A percentile compares a stretch with the other conserved stretches of the same genome.
Evolutionary conservation across 192 early-diverging fungal species (phyloP).

Genomic region (Coemansia sp.): DNA sequence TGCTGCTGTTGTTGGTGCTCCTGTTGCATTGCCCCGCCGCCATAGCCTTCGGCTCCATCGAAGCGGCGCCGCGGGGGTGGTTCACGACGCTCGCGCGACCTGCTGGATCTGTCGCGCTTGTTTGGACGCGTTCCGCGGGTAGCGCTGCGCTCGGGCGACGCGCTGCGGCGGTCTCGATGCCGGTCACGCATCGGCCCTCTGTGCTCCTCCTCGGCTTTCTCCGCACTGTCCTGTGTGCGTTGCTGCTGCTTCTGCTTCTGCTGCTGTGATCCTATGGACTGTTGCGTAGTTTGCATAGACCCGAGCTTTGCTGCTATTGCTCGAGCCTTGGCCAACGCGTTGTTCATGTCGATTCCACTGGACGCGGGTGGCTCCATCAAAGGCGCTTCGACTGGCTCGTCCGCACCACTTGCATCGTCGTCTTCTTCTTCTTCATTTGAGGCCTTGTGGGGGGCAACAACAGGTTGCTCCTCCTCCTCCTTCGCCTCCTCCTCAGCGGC

Average conservation of each 20-base stretch:
- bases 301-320: constrained; percentile 74
- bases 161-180: constrained; percentile 31
- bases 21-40: neutral
- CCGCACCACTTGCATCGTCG: neutral
- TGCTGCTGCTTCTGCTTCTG: too few species aligned
- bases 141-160: constrained; percentile 24
- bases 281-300: constrained; percentile 27
- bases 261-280: too few species aligned
- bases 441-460: neutral
- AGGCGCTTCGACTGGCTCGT: neutral
- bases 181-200: neutral
- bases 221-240: too few species aligned
- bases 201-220: neutral
- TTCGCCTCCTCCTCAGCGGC: neutral
- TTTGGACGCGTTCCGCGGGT: constrained; percentile 12
- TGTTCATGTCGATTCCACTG: constrained; percentile 55
- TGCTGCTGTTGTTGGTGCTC: neutral
- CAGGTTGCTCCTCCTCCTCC: neutral
- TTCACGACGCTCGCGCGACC: constrained; percentile 5
- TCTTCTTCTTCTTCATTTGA: neutral
- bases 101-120: constrained; percentile 27
- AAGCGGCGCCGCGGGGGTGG: constrained; percentile 16
- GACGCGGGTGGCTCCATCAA: neutral
- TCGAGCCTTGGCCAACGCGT: constrained; percentile 72
- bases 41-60: constrained; percentile 8